phyloP scores from a whole-genome alignment of 2,329 filamentous ascomycete species.

The Talaromyces sp. region DNA sequence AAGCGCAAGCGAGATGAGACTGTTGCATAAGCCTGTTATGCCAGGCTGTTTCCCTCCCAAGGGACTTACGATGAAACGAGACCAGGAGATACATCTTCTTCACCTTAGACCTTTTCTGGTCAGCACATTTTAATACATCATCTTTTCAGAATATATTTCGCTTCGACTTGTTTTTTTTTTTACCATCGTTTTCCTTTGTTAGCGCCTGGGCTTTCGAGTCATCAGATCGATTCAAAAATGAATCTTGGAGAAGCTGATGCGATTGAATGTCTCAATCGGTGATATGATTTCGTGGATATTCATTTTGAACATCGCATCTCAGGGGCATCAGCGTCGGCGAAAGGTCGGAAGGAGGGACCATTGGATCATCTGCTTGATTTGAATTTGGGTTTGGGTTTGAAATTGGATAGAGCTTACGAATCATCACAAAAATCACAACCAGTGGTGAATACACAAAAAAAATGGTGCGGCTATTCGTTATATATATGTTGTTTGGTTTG shows the following conservation, averaged over 20 bases:
- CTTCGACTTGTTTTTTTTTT: constrained; percentile 9
- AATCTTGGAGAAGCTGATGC: background rate
- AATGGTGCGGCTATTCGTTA: constrained; percentile 22
- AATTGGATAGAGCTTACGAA: constrained; percentile 14
- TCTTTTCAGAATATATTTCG: constrained; percentile 15
- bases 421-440: background rate
- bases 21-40: constrained; percentile 42
- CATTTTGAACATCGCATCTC: constrained; percentile 5
- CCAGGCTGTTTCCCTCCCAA: background rate
- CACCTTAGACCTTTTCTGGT: constrained; percentile 5
- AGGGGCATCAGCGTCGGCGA: constrained; percentile 7
- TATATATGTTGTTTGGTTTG: constrained; percentile 16
- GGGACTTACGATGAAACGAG: constrained; percentile 34
- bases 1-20: constrained; percentile 70
- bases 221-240: constrained; percentile 5
- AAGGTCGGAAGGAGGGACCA: constrained; percentile 2
- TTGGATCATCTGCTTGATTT: constrained; percentile 2
- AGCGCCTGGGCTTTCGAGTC: constrained; percentile 13
- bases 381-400: background rate
- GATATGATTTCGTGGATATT: constrained; percentile 1
- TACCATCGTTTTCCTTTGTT: constrained; percentile 14
- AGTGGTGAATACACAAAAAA: constrained; percentile 16
- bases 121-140: constrained; percentile 14
- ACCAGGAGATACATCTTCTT: constrained; percentile 33
- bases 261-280: constrained; percentile 1